Conservation (phyloP, 2,329 filamentous ascomycete genomes). For the Alternaria arborescens region DNA sequence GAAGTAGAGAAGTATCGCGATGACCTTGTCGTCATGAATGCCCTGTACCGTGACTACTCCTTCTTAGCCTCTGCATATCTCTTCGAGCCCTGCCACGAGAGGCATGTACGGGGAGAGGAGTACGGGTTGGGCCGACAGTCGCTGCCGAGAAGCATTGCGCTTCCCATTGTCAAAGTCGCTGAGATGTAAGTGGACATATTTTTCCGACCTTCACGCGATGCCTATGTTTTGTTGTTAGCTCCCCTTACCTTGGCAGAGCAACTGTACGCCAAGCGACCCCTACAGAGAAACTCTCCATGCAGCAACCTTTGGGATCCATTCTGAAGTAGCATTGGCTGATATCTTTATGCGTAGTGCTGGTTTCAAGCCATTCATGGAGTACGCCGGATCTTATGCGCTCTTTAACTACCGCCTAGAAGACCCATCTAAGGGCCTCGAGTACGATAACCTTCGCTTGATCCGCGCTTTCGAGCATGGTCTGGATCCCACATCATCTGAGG, state of each 20-base stretch:
- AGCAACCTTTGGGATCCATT: background rate
- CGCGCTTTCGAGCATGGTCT: conserved; percentile 91
- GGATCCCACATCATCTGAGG: conserved; percentile 86
- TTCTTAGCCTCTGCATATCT: conserved; percentile 91
- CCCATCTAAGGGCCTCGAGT: conserved; percentile 62
- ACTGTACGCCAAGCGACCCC: background rate
- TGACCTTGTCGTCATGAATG: conserved; percentile 82
- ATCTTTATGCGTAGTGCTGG: conserved; percentile 60
- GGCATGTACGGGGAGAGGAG: conserved; percentile 69
- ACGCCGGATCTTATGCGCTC: conserved; percentile 68
- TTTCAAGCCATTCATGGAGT: conserved; percentile 94
- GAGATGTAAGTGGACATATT: conserved; percentile 73
- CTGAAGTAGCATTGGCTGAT: conserved; percentile 27
- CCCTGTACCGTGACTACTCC: conserved; percentile 88
- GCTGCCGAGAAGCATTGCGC: conserved; percentile 77
- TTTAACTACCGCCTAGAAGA: conserved; percentile 71
- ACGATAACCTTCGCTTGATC: conserved; percentile 78
- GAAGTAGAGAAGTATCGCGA: conserved; percentile 74
- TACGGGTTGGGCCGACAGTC: conserved; percentile 81
- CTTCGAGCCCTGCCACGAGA: conserved; percentile 88
- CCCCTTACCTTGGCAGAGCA: background rate
- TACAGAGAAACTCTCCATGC: background rate
- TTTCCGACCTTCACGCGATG: background rate
- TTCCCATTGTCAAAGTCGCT: conserved; percentile 83
- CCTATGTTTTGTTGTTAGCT: background rate